phyloP scores from a whole-genome alignment of 805 yeast genomes.

The Cyberlindnera saturnus region DNA sequence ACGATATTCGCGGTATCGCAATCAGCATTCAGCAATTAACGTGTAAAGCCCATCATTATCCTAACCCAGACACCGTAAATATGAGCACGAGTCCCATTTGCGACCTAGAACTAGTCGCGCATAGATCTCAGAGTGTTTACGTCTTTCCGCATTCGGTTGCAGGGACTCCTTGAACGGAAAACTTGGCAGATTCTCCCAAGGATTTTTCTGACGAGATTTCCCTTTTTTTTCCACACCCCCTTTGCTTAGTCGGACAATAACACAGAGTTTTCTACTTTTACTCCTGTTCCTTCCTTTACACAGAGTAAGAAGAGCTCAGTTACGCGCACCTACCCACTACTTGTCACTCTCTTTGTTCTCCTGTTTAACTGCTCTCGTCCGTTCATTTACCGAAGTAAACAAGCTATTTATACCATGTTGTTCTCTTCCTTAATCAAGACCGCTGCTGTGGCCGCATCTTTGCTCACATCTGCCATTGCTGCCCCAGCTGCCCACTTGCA shows the following conservation, averaged over 20 bases:
- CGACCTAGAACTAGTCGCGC: too few species aligned
- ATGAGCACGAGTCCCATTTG: too few species aligned
- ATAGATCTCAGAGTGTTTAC: too few species aligned
- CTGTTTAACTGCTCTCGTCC: background rate
- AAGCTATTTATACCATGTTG: conserved; percentile 32
- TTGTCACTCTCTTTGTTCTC: conserved; percentile 2
- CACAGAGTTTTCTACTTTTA: conserved; percentile 2
- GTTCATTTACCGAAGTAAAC: background rate
- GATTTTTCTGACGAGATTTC: conserved; percentile 1
- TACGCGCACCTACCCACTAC: background rate
- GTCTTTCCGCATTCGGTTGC: too few species aligned
- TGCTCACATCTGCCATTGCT: conserved; percentile 28
- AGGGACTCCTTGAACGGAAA: too few species aligned
- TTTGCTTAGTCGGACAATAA: background rate
- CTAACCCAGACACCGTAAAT: too few species aligned
- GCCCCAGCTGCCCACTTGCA: conserved; percentile 58
- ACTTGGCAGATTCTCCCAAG: too few species aligned
- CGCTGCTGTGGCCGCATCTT: conserved; percentile 37
- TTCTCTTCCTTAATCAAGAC: conserved; percentile 37
- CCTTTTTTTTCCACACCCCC: conserved; percentile 1
- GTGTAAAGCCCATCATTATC: too few species aligned
- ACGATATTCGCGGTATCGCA: too few species aligned
- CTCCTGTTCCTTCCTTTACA: conserved; percentile 29
- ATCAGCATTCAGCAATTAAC: too few species aligned
- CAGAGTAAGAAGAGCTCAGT: conserved; percentile 14